Percentiles rank a stretch among this genome's conserved stretches.
phyloP scores from a whole-genome alignment of 805 yeast genomes.

The Priceomyces carsonii region DNA sequence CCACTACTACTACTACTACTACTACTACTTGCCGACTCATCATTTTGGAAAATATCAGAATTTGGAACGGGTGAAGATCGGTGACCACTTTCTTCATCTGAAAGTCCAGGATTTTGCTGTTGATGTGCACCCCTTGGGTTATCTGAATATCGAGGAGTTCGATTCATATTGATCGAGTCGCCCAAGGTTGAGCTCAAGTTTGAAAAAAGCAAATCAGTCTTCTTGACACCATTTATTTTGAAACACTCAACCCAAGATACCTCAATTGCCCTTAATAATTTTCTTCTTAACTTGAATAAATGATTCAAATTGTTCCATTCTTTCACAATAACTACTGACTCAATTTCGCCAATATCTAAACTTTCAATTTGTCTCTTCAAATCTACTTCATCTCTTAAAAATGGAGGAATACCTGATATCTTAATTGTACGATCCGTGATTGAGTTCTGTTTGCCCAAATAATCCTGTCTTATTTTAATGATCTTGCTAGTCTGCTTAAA shows the following conservation, averaged over 20 bases:
- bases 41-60: too few species aligned
- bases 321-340: constrained; percentile 74
- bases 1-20: too few species aligned
- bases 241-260: constrained; percentile 70
- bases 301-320: constrained; percentile 80
- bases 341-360: constrained; percentile 77
- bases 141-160: constrained; percentile 11
- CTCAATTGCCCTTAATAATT: constrained; percentile 60
- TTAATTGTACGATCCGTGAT: constrained; percentile 90
- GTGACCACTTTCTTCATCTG: too few species aligned
- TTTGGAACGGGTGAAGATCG: too few species aligned
- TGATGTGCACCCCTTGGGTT: too few species aligned
- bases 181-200: constrained; percentile 29
- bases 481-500: constrained; percentile 72
- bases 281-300: constrained; percentile 59
- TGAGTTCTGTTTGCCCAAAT: constrained; percentile 83
- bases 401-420: constrained; percentile 85
- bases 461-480: constrained; percentile 73
- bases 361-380: constrained; percentile 74
- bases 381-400: constrained; percentile 68
- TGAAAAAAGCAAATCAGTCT: constrained; percentile 27
- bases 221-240: constrained; percentile 32
- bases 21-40: too few species aligned
- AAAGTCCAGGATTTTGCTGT: too few species aligned
- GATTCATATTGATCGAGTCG: constrained; percentile 24